Conservation (phyloP, 306 rosid species). For the Pterocarpus santalinus region DNA sequence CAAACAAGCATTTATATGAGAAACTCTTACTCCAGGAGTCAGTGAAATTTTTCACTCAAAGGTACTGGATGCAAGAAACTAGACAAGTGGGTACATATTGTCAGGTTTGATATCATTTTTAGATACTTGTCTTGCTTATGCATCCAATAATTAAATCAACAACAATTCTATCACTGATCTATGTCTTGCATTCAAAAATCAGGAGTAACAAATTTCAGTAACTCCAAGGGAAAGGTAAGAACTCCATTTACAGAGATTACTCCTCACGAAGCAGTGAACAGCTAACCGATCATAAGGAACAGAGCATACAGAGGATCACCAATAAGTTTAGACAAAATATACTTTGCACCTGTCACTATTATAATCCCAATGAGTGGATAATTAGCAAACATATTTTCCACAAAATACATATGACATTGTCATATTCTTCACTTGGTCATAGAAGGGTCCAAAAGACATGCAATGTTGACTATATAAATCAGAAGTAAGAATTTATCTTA, state of each 20-base stretch:
- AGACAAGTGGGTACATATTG: neutral
- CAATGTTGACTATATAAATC: neutral
- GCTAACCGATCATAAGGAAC: neutral
- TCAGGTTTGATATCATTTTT: neutral
- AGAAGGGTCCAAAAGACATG: neutral
- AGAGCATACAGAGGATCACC: constrained; percentile 6
- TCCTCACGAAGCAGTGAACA: neutral
- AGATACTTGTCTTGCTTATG: neutral
- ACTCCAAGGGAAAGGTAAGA: neutral
- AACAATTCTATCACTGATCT: neutral
- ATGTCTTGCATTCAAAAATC: neutral
- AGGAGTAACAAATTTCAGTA: neutral
- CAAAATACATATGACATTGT: neutral
- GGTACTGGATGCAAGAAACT: neutral
- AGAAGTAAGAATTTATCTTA: neutral
- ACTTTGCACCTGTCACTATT: neutral
- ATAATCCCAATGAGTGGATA: neutral
- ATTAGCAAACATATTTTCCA: neutral
- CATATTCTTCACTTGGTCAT: neutral
- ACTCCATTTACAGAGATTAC: constrained; percentile 11
- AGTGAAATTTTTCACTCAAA: neutral
- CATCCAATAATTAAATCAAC: constrained; percentile 10
- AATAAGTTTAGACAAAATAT: constrained; percentile 15
- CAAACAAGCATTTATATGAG: neutral
- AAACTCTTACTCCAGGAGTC: neutral